Conservation (phyloP, 306 rosid genomes). For the Fagus crenata region DNA sequence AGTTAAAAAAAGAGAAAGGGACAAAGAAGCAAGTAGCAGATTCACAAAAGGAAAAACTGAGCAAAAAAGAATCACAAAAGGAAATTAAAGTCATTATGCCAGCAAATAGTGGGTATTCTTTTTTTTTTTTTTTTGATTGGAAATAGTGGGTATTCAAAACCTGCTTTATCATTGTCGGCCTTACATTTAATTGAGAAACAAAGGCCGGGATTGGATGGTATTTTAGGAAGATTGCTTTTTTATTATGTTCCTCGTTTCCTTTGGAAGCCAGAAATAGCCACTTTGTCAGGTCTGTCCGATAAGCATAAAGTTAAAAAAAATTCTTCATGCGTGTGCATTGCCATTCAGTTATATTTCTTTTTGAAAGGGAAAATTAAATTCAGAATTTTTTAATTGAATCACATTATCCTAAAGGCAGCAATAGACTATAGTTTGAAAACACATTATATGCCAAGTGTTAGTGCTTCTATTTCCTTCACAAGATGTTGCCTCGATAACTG, state of each 20-base stretch:
- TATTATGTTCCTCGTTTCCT: slow-evolving; percentile 3
- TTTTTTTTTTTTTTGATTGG: too few relatives aligned
- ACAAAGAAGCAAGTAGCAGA: not conserved
- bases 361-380: too few relatives aligned
- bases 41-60: not conserved
- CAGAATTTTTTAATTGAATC: too few relatives aligned
- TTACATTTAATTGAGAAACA: not conserved
- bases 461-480: too few relatives aligned
- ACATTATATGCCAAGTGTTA: too few relatives aligned
- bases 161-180: not conserved
- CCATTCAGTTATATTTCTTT: too few relatives aligned
- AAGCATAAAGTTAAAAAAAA: not conserved
- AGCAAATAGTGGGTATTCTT: not conserved
- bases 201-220: not conserved
- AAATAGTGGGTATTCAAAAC: not conserved
- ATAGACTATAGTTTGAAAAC: too few relatives aligned
- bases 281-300: not conserved
- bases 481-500: too few relatives aligned
- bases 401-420: too few relatives aligned
- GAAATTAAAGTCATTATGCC: not conserved
- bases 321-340: too few relatives aligned
- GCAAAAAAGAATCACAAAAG: not conserved
- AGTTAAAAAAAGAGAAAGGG: not conserved
- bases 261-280: not conserved
- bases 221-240: slow-evolving; percentile 26